Conservation (phyloP, 306 rosid genomes). For the Sphenostylis stenocarpa region DNA sequence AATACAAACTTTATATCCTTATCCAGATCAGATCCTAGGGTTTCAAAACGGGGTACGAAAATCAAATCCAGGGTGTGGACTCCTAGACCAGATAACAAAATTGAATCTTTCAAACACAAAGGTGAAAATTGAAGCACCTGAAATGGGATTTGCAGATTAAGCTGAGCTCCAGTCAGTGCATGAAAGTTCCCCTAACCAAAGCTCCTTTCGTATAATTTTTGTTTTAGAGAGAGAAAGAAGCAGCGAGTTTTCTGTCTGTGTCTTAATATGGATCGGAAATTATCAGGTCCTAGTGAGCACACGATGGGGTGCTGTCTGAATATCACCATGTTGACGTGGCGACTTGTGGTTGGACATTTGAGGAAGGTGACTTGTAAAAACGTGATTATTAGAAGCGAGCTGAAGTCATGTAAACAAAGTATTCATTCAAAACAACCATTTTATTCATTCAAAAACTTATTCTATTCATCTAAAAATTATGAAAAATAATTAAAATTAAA, state of each 20-base stretch:
- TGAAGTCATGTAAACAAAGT: too few relatives aligned
- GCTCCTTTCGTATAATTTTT: background rate
- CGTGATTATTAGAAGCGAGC: background rate
- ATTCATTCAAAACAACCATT: too few relatives aligned
- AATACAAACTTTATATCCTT: background rate
- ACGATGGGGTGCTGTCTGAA: background rate
- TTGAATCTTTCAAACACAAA: background rate
- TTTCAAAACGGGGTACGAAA: background rate
- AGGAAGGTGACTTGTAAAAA: too few relatives aligned
- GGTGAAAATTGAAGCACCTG: constrained; percentile 29
- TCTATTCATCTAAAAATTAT: too few relatives aligned
- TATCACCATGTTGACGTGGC: constrained; percentile 12
- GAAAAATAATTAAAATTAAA: too few relatives aligned
- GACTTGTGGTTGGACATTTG: rapidly evolving
- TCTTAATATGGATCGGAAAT: background rate
- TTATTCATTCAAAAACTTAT: too few relatives aligned
- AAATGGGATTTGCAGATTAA: constrained; percentile 20
- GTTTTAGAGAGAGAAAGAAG: constrained; percentile 15
- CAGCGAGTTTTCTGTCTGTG: background rate
- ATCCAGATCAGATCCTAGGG: constrained; percentile 44
- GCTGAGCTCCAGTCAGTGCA: constrained; percentile 6
- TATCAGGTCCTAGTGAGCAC: constrained; percentile 13
- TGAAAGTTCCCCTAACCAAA: constrained; percentile 13
- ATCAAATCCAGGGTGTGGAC: background rate
- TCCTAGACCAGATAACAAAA: background rate